Evolutionary conservation across 2,329 filamentous ascomycete species (phyloP).

Genomic region (Talaromyces sp.): DNA sequence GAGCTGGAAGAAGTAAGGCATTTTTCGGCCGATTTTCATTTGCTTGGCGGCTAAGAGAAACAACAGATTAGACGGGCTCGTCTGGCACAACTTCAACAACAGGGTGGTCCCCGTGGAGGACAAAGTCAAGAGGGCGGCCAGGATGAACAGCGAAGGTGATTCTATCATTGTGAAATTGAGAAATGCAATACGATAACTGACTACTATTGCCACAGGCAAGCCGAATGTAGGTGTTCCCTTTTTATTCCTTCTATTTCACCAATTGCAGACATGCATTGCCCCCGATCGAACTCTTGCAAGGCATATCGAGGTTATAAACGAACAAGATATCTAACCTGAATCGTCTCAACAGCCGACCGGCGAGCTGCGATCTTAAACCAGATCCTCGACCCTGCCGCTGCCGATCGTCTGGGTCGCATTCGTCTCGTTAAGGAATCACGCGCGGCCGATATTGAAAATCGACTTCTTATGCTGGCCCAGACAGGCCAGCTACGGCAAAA

Average conservation of each 20-base stretch:
- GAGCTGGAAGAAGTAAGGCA: conserved; percentile 64
- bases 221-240: conserved; percentile 31
- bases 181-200: background rate
- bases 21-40: background rate
- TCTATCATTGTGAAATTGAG: conserved; percentile 20
- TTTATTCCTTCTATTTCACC: background rate
- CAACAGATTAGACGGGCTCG: conserved; percentile 84
- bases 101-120: conserved; percentile 56
- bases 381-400: conserved; percentile 91
- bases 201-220: conserved; percentile 27
- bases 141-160: conserved; percentile 69
- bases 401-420: conserved; percentile 90
- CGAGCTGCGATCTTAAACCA: conserved; percentile 70
- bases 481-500: conserved; percentile 83
- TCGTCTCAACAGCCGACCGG: conserved; percentile 32
- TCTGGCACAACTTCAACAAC: conserved; percentile 90
- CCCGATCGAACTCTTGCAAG: background rate
- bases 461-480: conserved; percentile 87
- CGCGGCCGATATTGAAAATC: conserved; percentile 86
- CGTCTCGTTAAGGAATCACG: conserved; percentile 92
- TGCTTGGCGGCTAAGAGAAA: conserved; percentile 10
- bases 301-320: background rate
- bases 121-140: conserved; percentile 54
- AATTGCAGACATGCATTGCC: background rate
- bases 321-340: conserved; percentile 2